These are phyloP conservation scores for Rhodamnia argentea DNA, from an alignment of 345 rosid species.

Conservation along the genomic window DNA sequence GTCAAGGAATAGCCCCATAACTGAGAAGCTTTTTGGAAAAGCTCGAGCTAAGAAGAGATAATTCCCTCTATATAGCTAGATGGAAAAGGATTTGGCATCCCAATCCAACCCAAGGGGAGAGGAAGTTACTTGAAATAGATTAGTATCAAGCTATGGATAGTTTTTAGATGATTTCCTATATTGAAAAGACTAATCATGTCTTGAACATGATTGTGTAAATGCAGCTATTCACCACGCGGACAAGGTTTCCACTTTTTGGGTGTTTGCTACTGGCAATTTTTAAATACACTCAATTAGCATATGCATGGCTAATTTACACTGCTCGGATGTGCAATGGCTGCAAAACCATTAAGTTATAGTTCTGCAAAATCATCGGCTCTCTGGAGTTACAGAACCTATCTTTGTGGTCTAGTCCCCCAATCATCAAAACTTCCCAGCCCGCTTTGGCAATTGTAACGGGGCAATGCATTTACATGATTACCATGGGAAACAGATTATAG, in stretches of 20 bases:
- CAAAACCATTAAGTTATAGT: not conserved
- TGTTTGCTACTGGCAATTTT: too few species aligned
- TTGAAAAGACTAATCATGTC: not conserved
- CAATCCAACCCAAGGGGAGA: not conserved
- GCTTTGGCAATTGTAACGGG: not conserved
- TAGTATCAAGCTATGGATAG: rapidly evolving
- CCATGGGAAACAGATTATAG: not conserved
- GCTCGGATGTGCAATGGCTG: not conserved
- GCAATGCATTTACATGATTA: not conserved
- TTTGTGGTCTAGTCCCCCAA: not conserved
- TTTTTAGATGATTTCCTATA: not conserved
- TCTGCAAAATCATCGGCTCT: not conserved
- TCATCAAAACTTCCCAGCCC: not conserved
- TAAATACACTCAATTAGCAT: too few species aligned
- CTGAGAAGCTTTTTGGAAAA: not conserved
- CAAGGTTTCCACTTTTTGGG: not conserved
- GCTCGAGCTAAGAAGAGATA: not conserved
- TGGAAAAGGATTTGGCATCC: not conserved
- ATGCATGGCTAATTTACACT: too few species aligned
- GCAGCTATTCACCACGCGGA: rapidly evolving
- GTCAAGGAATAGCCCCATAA: not conserved
- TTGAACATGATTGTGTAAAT: not conserved
- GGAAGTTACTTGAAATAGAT: not conserved
- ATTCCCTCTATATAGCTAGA: not conserved
- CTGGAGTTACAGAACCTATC: not conserved